Base-by-base conservation (phyloP, 768 basidiomycete species). In the Boletales sp. region DNA sequence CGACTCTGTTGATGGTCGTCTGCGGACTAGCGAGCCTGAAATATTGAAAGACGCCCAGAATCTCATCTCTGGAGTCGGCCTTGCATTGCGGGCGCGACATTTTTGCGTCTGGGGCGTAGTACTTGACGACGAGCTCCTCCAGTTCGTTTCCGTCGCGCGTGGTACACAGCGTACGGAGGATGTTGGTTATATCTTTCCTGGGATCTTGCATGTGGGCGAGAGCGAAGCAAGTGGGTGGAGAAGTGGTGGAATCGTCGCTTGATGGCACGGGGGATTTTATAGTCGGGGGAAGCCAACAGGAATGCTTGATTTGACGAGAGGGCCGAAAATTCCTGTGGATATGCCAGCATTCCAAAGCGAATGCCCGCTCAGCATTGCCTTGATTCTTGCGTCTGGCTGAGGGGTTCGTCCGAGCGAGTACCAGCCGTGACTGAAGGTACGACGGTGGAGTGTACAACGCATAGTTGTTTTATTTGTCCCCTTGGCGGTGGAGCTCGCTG, bases 21-120 rank as follows among this genome's bases (percentile, higher is more conserved):
- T 63, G 55, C 0, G 83, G 84, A 12, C 81, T 84, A 60, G 83
- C 63, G 31, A 86, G 69, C 43, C 84, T 79, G 61, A 83, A 83
- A 81, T 82, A 86, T 77, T 83, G 81, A 60, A 80, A 84, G 29
- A 86, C n/a, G n/a, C 80, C 58, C 4, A 85, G 69, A 24, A 86
- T 69, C 17, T 69, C 65, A 15, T 80, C 75, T 45, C 83, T 73
- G 14, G 83, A 83, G 46, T 73, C 72, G n/a, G 75, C 72, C 0
- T 61, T 73, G 69, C 76, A 84, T 24, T 86, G 49, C 0, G 84
- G 82, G 62, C 86, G 83, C 36, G 71, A 74, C 61, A 86, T 81
- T 3, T 69, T 73, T 21, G 80, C 82, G 52, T 86, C 76, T 4
- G 69, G 64, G 5, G 74, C 70, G 64, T 80, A 80, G 58, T 81